A percentile compares a stretch with the other conserved stretches of the same genome.
phyloP scores from a whole-genome alignment of 768 basidiomycete genomes.

The Chalciporus pseudorubinellus region DNA sequence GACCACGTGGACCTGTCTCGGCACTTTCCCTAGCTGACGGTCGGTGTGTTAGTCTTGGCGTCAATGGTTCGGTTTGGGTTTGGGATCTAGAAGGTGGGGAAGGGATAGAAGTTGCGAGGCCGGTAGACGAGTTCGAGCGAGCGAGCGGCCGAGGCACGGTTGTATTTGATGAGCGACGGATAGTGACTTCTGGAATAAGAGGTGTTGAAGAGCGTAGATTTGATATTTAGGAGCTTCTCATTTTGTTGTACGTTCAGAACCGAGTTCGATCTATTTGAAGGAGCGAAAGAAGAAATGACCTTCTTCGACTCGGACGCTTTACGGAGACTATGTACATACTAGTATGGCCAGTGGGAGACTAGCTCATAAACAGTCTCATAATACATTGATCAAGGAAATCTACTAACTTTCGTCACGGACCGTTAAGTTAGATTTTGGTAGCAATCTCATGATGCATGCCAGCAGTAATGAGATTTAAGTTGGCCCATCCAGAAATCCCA shows the following conservation, averaged over 20 bases:
- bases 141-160: constrained; percentile 41
- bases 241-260: background rate
- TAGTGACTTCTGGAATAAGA: constrained; percentile 45
- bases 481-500: too few species aligned
- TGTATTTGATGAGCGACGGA: constrained; percentile 72
- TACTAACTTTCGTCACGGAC: too few species aligned
- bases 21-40: constrained; percentile 77
- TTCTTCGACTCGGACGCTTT: background rate
- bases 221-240: constrained; percentile 26
- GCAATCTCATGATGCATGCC: too few species aligned
- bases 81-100: constrained; percentile 75
- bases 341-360: too few species aligned
- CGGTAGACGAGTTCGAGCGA: constrained; percentile 35
- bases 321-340: too few species aligned
- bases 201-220: constrained; percentile 36
- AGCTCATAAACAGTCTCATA: too few species aligned
- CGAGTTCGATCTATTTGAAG: too few species aligned
- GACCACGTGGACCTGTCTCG: constrained; percentile 63
- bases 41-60: constrained; percentile 72
- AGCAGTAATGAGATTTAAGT: too few species aligned
- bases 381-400: too few species aligned
- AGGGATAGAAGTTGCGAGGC: constrained; percentile 34
- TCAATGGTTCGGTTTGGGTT: constrained; percentile 75
- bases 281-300: too few species aligned
- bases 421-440: too few species aligned